These are phyloP conservation scores for Angomonas deanei DNA, from an alignment of 208 protist genomes.

Conservation along the genomic window DNA sequence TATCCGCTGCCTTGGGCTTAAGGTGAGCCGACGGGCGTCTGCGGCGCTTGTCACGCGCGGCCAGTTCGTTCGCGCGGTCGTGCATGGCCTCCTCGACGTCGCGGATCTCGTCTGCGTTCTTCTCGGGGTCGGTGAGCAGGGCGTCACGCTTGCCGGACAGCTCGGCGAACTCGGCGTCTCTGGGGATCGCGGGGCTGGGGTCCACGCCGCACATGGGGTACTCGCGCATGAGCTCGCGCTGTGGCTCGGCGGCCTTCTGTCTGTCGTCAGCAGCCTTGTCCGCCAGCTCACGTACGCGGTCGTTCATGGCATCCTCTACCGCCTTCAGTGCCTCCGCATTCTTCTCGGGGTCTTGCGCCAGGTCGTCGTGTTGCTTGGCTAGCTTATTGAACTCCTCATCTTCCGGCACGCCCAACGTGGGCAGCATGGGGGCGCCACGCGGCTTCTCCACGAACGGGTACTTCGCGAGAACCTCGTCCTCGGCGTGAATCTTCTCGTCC, in stretches of 20 bases:
- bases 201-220: conserved; percentile 49
- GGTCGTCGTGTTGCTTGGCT: conserved; percentile 8
- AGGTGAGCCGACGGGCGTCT: no score
- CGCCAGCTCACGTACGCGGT: conserved; percentile 15
- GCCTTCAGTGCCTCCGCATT: conserved; percentile 3
- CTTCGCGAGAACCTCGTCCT: conserved; percentile 8
- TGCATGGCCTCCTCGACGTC: conserved; percentile 24
- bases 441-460: conserved; percentile 7
- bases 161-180: conserved; percentile 32
- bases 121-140: conserved; percentile 18
- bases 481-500: conserved; percentile 14
- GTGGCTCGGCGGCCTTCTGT: conserved; percentile 16
- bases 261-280: conserved; percentile 20
- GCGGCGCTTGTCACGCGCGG: no score
- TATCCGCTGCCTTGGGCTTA: no score
- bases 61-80: conserved; percentile 20
- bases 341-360: conserved; percentile 1
- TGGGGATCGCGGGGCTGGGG: conserved; percentile 28
- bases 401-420: conserved; percentile 18
- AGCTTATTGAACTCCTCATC: conserved; percentile 24
- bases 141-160: conserved; percentile 14
- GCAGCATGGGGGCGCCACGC: conserved; percentile 14
- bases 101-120: conserved; percentile 7
- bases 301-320: conserved; percentile 11
- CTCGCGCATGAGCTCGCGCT: conserved; percentile 8